Base-by-base conservation (phyloP, 306 rosid species). In the Astragalus glycyphyllos region DNA sequence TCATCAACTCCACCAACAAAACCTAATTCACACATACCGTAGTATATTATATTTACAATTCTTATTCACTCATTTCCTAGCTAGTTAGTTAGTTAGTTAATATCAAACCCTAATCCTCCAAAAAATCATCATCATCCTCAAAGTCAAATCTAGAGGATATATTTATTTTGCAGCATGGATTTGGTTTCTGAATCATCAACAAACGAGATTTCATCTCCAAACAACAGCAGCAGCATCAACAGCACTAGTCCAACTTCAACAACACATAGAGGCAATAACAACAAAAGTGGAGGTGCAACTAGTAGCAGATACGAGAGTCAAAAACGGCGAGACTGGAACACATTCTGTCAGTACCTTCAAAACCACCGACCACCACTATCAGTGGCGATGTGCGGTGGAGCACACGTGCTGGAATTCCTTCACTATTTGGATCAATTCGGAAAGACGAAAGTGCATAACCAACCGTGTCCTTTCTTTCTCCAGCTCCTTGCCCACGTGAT, bases 271-370 rank as follows among this genome's bases (percentile, higher is more conserved):
- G 37, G 13, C 40, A 10, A 20, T 6, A 38, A 4, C 77, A 8
- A 2, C 80, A 6, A 3, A 8, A 38, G 29, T 15, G 48, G 66
- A 26, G 31, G 31, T 26, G 31, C 31, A 26, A 26, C 31, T 9
- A 11, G 61, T 9, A 2, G 92, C 81, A 85, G 98, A 11, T 94
- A 94, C 12, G 98, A 94, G 89, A 89, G 89, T 79, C 98, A 94
- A 34, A 94, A 94, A 75, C 50, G 97, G 65, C 70, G 98, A 32
- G 98, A 94, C 73, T 94, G 98, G 98, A 94, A 87, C 88, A 94
- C 96, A 3, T 94, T 90, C 80, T 89, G 98, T 83, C 98, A 94
- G 59, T 94, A 90, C 74, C 83, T 94, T 1, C 66, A 90, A 0
- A 94, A 89, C 85, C 97, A 94, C 48, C 79, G 86, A 2, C 98